These are phyloP conservation scores for Cenchrus purpureus DNA, from an alignment of 176 grass and related monocot species.

Conservation along the genomic window DNA sequence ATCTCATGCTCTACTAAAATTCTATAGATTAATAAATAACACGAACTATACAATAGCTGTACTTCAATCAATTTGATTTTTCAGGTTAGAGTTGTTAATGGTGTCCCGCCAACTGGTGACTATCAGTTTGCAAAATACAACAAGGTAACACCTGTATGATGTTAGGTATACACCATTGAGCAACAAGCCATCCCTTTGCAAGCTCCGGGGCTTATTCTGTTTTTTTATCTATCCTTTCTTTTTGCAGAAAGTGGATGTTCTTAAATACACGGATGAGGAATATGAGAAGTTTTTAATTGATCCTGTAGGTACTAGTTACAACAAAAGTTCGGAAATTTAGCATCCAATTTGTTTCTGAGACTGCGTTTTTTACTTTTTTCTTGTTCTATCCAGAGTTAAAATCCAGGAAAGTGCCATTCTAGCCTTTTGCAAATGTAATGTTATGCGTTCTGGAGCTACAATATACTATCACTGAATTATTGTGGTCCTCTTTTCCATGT, in stretches of 20 bases:
- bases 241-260: slow-evolving; percentile 84
- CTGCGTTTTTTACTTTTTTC: neutral
- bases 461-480: neutral
- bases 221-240: slow-evolving; percentile 43
- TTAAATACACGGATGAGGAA: slow-evolving; percentile 90
- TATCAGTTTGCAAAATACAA: slow-evolving; percentile 97
- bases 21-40: slow-evolving; percentile 11
- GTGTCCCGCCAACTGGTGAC: slow-evolving; percentile 81
- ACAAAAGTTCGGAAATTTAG: slow-evolving; percentile 18
- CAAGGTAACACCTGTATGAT: slow-evolving; percentile 57
- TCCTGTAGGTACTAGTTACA: slow-evolving; percentile 80
- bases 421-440: neutral
- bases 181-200: neutral
- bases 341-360: slow-evolving; percentile 9
- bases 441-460: neutral
- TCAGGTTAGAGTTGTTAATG: slow-evolving; percentile 93
- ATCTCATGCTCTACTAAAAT: slow-evolving; percentile 35
- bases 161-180: slow-evolving; percentile 1
- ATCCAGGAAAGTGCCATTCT: neutral
- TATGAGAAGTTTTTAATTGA: slow-evolving; percentile 97
- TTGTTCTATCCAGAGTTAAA: neutral
- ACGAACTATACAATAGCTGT: slow-evolving; percentile 8
- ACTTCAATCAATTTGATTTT: slow-evolving; percentile 23
- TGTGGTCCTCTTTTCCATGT: neutral
- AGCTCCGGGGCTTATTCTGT: slow-evolving; percentile 20